Evolutionary conservation across 169 alveolate genomes (phyloP).

Genomic region (Babesia microti): DNA sequence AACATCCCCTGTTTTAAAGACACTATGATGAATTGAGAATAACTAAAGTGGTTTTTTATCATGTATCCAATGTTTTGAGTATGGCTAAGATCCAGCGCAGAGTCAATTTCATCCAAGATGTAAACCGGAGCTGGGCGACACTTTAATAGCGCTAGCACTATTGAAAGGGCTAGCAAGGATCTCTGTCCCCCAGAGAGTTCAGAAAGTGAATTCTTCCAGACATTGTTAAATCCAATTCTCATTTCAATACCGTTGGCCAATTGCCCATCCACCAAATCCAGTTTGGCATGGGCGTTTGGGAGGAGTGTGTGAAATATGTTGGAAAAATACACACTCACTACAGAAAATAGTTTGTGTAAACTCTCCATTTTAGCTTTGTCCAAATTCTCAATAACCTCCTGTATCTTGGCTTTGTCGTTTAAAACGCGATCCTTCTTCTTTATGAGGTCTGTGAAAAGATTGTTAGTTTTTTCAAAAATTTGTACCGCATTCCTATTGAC

Average conservation of each 20-base stretch:
- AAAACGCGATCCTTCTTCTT: slow-evolving; percentile 76
- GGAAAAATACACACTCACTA: slow-evolving; percentile 81
- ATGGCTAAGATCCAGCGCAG: slow-evolving; percentile 97
- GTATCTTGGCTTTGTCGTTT: slow-evolving; percentile 78
- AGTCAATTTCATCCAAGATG: slow-evolving; percentile 98
- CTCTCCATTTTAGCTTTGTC: slow-evolving; percentile 82
- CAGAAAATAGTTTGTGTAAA: slow-evolving; percentile 71
- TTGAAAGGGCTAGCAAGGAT: slow-evolving; percentile 92
- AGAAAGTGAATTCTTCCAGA: slow-evolving; percentile 85
- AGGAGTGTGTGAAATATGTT: slow-evolving; percentile 85
- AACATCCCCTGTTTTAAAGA: slow-evolving; percentile 96
- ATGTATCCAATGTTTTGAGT: slow-evolving; percentile 95
- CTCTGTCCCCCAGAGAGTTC: slow-evolving; percentile 92
- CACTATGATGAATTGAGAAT: slow-evolving; percentile 91
- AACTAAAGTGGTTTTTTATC: slow-evolving; percentile 91
- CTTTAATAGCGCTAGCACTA: slow-evolving; percentile 88
- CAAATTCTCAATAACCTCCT: slow-evolving; percentile 82
- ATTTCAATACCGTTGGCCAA: slow-evolving; percentile 65
- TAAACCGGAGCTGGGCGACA: slow-evolving; percentile 97
- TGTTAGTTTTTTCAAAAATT: slow-evolving; percentile 81
- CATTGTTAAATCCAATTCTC: slow-evolving; percentile 80
- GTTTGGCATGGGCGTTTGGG: slow-evolving; percentile 85
- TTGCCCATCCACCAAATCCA: slow-evolving; percentile 69
- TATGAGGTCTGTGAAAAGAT: slow-evolving; percentile 73
- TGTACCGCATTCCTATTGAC: slow-evolving; percentile 86